These are phyloP conservation scores for Aspergillus fructus DNA, from an alignment of 2,329 filamentous ascomycete species.

Conservation along the genomic window DNA sequence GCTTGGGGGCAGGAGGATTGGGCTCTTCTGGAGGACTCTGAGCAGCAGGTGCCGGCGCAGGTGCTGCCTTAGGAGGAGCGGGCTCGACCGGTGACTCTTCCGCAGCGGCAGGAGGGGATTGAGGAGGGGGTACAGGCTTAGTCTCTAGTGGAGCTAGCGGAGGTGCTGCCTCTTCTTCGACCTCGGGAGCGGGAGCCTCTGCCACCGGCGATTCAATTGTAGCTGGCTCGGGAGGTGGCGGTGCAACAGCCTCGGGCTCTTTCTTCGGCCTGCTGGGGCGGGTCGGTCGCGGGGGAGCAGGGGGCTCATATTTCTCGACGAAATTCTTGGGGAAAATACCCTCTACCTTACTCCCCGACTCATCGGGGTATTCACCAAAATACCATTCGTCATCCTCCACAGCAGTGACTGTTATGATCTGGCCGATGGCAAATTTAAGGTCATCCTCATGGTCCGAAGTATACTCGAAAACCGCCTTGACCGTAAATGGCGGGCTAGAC, in stretches of 20 bases:
- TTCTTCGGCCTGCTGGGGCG: constrained; percentile 69
- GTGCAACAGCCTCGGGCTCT: constrained; percentile 48
- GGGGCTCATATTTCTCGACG: constrained; percentile 92
- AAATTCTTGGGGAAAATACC: constrained; percentile 97
- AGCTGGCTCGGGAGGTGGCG: constrained; percentile 36
- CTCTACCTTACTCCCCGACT: constrained; percentile 69
- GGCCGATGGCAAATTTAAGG: constrained; percentile 78
- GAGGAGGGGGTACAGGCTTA: constrained; percentile 27
- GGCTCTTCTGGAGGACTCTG: constrained; percentile 29
- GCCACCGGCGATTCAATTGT: constrained; percentile 27
- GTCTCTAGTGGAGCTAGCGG: neutral
- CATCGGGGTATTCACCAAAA: constrained; percentile 79
- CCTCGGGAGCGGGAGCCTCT: constrained; percentile 34
- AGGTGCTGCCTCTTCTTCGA: constrained; percentile 27
- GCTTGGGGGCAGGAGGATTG: constrained; percentile 41
- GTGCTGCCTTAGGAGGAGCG: constrained; percentile 25
- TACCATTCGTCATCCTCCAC: constrained; percentile 95
- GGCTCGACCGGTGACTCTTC: constrained; percentile 28
- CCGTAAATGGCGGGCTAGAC: constrained; percentile 76
- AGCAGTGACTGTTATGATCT: constrained; percentile 91
- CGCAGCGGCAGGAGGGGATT: constrained; percentile 23
- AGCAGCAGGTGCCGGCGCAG: constrained; percentile 28
- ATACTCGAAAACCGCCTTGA: constrained; percentile 96
- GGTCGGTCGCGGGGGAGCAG: constrained; percentile 79
- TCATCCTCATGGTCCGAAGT: constrained; percentile 91